Conservation (phyloP, 1,284 basidiomycete species). For the Ganoderma meredithae region DNA sequence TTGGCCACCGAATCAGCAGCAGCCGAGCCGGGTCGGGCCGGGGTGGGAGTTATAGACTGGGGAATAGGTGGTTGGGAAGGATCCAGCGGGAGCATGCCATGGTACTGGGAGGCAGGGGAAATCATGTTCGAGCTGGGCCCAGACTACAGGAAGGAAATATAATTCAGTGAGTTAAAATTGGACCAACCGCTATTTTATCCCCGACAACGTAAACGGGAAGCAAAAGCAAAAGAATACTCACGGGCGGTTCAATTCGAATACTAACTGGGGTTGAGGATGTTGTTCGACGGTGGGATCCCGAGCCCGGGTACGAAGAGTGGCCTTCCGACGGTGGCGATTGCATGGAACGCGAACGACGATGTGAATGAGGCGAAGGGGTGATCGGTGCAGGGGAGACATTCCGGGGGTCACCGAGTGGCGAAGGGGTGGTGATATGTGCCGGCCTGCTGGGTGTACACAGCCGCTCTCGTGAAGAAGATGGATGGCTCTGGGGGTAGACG, state of each 20-base stretch:
- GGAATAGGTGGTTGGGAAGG: constrained; percentile 23
- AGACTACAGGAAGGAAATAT: constrained; percentile 28
- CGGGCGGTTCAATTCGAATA: constrained; percentile 38
- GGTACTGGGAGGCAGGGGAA: constrained; percentile 25
- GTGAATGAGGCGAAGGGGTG: constrained; percentile 19
- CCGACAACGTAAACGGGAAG: neutral
- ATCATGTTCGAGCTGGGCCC: constrained; percentile 31
- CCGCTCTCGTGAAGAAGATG: constrained; percentile 25
- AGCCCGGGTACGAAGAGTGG: constrained; percentile 3
- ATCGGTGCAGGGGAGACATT: constrained; percentile 23
- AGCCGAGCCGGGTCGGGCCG: constrained; percentile 16
- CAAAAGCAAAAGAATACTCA: constrained; percentile 23
- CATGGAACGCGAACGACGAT: constrained; percentile 32
- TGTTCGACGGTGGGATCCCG: constrained; percentile 20
- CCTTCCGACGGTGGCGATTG: constrained; percentile 31
- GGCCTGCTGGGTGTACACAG: constrained; percentile 24
- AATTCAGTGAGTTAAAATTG: constrained; percentile 14
- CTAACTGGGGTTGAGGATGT: constrained; percentile 30
- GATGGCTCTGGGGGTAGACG: constrained; percentile 18
- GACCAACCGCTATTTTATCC: neutral
- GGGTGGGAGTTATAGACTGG: constrained; percentile 29
- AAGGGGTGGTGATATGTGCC: constrained; percentile 25
- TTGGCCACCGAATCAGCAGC: constrained; percentile 6
- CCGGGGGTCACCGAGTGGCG: constrained; percentile 26
- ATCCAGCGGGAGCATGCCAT: constrained; percentile 35